phyloP scores from a whole-genome alignment of 306 rosid genomes.

The Pyrus pyrifolia region DNA sequence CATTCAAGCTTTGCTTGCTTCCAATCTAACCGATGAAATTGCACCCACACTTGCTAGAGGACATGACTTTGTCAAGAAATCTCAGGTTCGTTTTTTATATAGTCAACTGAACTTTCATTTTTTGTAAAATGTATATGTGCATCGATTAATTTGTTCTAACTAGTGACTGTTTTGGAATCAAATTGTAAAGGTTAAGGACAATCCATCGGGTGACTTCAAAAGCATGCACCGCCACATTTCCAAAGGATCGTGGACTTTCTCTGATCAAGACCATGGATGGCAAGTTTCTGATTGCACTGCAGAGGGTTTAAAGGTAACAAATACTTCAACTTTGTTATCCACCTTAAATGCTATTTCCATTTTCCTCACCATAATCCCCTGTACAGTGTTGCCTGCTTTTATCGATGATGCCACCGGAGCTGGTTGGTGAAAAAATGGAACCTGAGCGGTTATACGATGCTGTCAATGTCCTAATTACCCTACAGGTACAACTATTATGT shows the following conservation, averaged over 20 bases:
- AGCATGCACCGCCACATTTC: conserved; percentile 64
- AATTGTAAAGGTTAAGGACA: conserved; percentile 45
- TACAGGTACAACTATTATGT: background rate
- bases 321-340: background rate
- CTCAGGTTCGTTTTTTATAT: conserved; percentile 31
- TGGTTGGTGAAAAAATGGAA: conserved; percentile 59
- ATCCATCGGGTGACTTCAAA: conserved; percentile 54
- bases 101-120: no score
- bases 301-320: conserved; percentile 59
- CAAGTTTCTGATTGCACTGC: conserved; percentile 77
- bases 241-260: conserved; percentile 75
- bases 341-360: background rate
- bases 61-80: conserved; percentile 57
- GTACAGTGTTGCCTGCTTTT: conserved; percentile 54
- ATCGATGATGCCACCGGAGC: conserved; percentile 45
- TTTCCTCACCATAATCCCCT: background rate
- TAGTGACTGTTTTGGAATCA: background rate
- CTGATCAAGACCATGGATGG: conserved; percentile 81
- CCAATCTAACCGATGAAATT: conserved; percentile 39
- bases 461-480: conserved; percentile 44
- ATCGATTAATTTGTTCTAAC: no score
- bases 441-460: conserved; percentile 44
- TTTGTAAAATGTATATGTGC: no score
- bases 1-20: conserved; percentile 59
- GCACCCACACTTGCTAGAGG: conserved; percentile 41